Percentiles rank a stretch among this genome's conserved stretches.
Evolutionary conservation across 1,284 basidiomycete genomes (phyloP).

Genomic region (Cutaneotrichosporon sp.): DNA sequence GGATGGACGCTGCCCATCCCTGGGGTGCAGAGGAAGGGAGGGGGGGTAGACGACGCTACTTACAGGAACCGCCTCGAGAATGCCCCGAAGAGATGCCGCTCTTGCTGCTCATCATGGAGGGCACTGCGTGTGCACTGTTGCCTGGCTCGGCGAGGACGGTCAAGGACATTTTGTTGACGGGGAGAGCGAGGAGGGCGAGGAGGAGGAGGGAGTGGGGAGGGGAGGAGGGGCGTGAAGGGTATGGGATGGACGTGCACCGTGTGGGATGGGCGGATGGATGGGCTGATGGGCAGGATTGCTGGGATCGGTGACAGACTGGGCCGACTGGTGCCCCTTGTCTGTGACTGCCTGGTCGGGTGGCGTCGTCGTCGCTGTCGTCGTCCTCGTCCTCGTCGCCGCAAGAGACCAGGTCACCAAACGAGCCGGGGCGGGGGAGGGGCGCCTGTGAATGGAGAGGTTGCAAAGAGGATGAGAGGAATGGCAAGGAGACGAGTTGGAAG

Average conservation of each 20-base stretch:
- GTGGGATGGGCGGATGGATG: too few species aligned
- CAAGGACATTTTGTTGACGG: background rate
- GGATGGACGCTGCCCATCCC: too few species aligned
- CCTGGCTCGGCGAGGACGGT: background rate
- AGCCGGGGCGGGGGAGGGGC: too few species aligned
- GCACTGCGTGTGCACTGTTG: background rate
- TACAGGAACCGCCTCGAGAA: conserved; percentile 8
- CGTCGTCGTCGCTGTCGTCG: too few species aligned
- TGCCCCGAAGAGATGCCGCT: background rate
- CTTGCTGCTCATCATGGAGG: background rate
- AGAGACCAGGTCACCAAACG: too few species aligned
- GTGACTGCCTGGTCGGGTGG: too few species aligned
- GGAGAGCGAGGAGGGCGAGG: too few species aligned
- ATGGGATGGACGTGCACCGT: background rate
- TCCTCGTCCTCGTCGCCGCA: too few species aligned
- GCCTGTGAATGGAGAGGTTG: background rate
- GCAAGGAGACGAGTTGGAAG: background rate
- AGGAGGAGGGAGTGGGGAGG: background rate
- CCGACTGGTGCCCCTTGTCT: too few species aligned
- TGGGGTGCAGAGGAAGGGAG: background rate
- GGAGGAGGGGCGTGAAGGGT: background rate
- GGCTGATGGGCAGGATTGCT: too few species aligned
- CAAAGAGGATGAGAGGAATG: background rate
- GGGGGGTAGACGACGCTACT: background rate
- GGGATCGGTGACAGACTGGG: too few species aligned